phyloP scores from a whole-genome alignment of 2,329 filamentous ascomycete genomes.

The Aciculosporium take region DNA sequence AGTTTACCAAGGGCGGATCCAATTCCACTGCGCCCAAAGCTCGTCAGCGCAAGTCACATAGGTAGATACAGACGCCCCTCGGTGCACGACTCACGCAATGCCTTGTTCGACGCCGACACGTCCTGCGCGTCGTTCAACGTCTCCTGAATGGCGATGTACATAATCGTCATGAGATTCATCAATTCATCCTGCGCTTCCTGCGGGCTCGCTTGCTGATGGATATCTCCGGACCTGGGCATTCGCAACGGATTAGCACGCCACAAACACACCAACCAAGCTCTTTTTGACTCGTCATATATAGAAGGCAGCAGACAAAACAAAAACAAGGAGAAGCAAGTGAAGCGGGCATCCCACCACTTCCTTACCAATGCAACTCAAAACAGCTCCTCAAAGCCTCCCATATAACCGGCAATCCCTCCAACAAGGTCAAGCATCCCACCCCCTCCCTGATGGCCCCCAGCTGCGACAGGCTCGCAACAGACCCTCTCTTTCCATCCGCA shows the following conservation, averaged over 20 bases:
- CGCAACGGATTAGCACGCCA: neutral
- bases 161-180: constrained; percentile 47
- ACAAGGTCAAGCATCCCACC: constrained; percentile 34
- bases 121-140: constrained; percentile 36
- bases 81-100: constrained; percentile 37
- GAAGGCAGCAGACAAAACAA: too few species aligned
- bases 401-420: constrained; percentile 35
- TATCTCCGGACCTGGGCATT: constrained; percentile 30
- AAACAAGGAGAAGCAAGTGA: too few species aligned
- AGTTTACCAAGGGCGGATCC: constrained; percentile 54
- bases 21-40: constrained; percentile 34
- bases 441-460: constrained; percentile 44
- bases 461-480: constrained; percentile 40
- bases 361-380: constrained; percentile 40
- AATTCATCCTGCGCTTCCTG: constrained; percentile 45
- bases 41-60: neutral
- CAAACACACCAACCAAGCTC: too few species aligned
- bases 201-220: constrained; percentile 27
- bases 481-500: constrained; percentile 27
- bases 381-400: constrained; percentile 35
- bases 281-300: too few species aligned
- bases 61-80: too few species aligned
- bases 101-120: constrained; percentile 30
- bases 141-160: constrained; percentile 46
- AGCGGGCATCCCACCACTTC: too few species aligned